Percentiles rank a stretch among this genome's conserved stretches.
These are phyloP conservation scores for Collybia nuda DNA, from an alignment of 768 basidiomycete genomes.

Conservation along the genomic window DNA sequence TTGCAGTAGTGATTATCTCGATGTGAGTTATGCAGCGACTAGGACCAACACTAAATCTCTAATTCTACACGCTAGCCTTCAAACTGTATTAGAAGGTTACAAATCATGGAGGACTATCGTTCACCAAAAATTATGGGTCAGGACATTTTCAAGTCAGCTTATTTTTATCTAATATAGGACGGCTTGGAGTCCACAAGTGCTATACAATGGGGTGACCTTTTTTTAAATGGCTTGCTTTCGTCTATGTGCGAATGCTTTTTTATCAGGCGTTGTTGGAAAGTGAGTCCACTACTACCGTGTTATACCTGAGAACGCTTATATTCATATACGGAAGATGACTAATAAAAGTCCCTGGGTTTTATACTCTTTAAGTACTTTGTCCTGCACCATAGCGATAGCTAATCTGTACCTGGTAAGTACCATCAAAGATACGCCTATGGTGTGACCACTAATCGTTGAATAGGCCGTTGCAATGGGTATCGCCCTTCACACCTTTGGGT, in stretches of 20 bases:
- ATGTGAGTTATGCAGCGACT: constrained; percentile 28
- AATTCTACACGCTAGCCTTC: constrained; percentile 11
- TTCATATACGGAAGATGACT: constrained; percentile 33
- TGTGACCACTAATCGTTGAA: too few species aligned
- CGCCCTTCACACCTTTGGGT: constrained; percentile 19
- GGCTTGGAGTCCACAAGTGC: constrained; percentile 30
- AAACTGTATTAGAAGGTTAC: constrained; percentile 39
- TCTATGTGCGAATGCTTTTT: constrained; percentile 48
- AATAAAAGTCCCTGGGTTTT: constrained; percentile 35
- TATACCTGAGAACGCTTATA: neutral
- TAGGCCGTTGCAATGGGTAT: constrained; percentile 29
- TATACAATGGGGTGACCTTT: constrained; percentile 44
- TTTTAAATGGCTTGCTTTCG: constrained; percentile 47
- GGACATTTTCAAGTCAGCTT: constrained; percentile 7
- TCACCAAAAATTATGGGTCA: constrained; percentile 30
- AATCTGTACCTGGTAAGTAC: constrained; percentile 38
- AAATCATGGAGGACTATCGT: constrained; percentile 40
- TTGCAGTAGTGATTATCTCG: constrained; percentile 35
- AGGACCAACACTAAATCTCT: too few species aligned
- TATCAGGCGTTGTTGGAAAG: constrained; percentile 54
- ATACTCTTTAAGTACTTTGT: constrained; percentile 29
- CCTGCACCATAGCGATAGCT: constrained; percentile 31
- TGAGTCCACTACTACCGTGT: constrained; percentile 16
- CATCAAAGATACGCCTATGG: too few species aligned
- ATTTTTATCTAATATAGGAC: neutral